These are phyloP conservation scores for Tetrapisispora nanseiensis DNA, from an alignment of 805 yeast genomes.

Conservation along the genomic window DNA sequence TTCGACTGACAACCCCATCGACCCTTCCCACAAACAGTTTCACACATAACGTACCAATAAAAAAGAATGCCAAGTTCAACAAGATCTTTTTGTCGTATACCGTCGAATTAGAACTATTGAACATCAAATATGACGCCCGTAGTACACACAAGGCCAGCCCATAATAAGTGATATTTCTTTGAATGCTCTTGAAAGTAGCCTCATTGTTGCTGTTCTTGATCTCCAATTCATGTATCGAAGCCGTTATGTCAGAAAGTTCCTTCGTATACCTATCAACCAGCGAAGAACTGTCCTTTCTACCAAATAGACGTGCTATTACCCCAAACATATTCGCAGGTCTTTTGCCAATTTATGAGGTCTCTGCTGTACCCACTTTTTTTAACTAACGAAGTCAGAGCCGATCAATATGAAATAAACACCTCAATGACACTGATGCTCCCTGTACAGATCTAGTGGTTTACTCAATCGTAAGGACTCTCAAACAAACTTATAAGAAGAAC, in stretches of 20 bases:
- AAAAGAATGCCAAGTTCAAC: neutral
- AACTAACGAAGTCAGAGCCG: too few relatives aligned
- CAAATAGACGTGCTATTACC: constrained; percentile 1
- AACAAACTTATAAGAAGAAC: too few relatives aligned
- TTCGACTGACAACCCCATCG: neutral
- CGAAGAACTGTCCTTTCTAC: constrained; percentile 7
- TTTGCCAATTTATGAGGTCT: too few relatives aligned
- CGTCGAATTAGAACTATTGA: neutral
- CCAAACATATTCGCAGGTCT: neutral
- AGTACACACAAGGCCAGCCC: constrained; percentile 10
- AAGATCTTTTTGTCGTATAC: neutral
- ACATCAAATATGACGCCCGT: neutral
- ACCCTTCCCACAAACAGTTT: neutral
- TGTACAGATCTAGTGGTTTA: too few relatives aligned
- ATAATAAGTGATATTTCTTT: constrained; percentile 13
- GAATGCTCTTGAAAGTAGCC: constrained; percentile 9
- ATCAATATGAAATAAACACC: too few relatives aligned
- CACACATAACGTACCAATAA: neutral
- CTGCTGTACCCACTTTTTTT: neutral
- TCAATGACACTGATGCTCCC: too few relatives aligned
- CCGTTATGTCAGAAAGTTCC: constrained; percentile 21
- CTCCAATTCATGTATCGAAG: constrained; percentile 22
- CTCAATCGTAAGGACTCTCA: too few relatives aligned
- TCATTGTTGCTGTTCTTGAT: constrained; percentile 14
- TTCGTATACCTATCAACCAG: constrained; percentile 22